Percentiles rank a stretch among this genome's conserved stretches.
phyloP scores from a whole-genome alignment of 192 early-diverging fungal species.

The Backusella tuberculispora region DNA sequence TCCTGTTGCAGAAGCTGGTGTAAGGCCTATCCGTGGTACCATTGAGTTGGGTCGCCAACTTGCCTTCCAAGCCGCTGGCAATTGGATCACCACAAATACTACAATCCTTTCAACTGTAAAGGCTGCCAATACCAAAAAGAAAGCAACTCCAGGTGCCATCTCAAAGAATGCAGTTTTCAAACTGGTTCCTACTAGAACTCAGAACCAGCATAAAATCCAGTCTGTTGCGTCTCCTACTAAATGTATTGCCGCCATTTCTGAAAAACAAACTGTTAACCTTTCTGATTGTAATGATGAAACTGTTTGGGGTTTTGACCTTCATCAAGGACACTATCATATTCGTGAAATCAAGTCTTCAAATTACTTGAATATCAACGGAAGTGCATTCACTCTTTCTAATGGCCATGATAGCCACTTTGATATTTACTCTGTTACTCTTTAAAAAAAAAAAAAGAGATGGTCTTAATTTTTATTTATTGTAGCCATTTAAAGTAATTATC shows the following conservation, averaged over 20 bases:
- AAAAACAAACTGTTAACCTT: neutral
- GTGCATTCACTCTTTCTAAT: neutral
- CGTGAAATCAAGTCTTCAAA: neutral
- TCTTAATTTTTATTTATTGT: no score
- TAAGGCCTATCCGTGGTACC: neutral
- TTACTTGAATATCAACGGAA: neutral
- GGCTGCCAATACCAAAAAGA: neutral
- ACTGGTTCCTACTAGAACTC: neutral
- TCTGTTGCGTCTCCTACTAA: neutral
- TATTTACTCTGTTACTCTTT: constrained; percentile 1
- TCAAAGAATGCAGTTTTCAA: neutral
- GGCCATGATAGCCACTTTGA: constrained; percentile 6
- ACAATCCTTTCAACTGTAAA: neutral
- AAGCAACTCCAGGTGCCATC: neutral
- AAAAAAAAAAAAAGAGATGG: neutral
- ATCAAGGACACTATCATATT: neutral
- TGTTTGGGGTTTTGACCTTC: neutral
- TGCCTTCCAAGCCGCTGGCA: neutral
- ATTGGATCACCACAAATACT: neutral
- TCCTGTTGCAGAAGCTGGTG: neutral
- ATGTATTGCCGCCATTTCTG: neutral
- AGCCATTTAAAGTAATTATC: no score
- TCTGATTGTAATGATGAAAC: neutral
- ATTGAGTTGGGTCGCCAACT: neutral
- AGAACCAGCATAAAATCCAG: neutral